A percentile compares a stretch with the other conserved stretches of the same genome.
Conservation (phyloP, 2,329 filamentous ascomycete species). For the Hymenoscyphus salicellus region DNA sequence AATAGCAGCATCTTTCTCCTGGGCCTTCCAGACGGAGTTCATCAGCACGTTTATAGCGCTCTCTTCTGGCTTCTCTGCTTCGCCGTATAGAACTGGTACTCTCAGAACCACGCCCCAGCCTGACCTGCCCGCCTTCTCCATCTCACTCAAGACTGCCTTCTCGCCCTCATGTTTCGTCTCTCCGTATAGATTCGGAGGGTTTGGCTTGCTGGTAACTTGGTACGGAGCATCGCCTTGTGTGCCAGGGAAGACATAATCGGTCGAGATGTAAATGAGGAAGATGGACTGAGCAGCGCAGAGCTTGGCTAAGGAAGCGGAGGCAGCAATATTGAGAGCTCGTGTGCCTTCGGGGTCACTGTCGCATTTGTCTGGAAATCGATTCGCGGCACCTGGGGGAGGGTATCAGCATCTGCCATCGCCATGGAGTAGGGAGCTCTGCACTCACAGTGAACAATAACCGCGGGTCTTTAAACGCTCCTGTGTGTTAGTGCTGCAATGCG, state of each 20-base stretch:
- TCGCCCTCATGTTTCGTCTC: conserved; percentile 72
- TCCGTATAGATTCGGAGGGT: conserved; percentile 76
- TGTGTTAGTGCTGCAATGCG: conserved; percentile 20
- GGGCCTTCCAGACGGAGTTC: conserved; percentile 71
- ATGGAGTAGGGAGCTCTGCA: background rate
- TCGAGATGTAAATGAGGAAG: conserved; percentile 74
- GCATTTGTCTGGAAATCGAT: conserved; percentile 83
- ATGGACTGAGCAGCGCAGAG: conserved; percentile 61
- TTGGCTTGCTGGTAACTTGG: conserved; percentile 58
- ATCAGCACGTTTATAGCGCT: conserved; percentile 82
- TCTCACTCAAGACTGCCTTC: conserved; percentile 65
- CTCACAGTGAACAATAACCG: conserved; percentile 79
- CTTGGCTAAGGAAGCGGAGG: conserved; percentile 63
- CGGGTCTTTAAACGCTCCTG: conserved; percentile 51
- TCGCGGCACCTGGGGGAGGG: conserved; percentile 65
- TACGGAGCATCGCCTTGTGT: conserved; percentile 80
- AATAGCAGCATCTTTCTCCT: conserved; percentile 59
- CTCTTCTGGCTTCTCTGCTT: conserved; percentile 66
- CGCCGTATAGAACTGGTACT: conserved; percentile 81
- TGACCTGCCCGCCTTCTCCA: conserved; percentile 44
- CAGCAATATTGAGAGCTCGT: conserved; percentile 68
- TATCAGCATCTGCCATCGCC: conserved; percentile 8
- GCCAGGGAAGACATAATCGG: conserved; percentile 77
- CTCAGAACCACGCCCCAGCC: conserved; percentile 68
- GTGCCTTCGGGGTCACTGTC: conserved; percentile 75